phyloP scores from a whole-genome alignment of 495 filamentous ascomycete species.

The Wilcoxina mikolae region DNA sequence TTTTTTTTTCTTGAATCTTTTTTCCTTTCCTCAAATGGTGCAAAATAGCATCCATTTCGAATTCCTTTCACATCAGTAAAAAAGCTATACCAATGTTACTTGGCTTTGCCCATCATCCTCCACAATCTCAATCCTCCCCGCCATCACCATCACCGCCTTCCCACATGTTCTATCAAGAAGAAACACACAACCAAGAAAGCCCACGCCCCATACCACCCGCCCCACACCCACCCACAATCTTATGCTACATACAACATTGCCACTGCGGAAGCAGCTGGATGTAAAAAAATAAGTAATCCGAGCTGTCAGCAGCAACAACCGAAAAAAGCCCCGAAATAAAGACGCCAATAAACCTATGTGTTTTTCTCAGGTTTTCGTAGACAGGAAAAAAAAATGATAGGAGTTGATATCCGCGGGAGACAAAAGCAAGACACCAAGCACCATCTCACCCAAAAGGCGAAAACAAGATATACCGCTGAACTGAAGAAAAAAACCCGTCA shows the following conservation, averaged over 20 bases:
- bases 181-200: no score
- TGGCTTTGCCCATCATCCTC: background rate
- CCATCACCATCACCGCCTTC: background rate
- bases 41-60: background rate
- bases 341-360: background rate
- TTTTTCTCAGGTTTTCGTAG: background rate
- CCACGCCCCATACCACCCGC: no score
- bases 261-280: no score
- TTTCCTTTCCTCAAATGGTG: background rate
- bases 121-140: background rate
- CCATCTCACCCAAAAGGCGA: background rate
- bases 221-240: no score
- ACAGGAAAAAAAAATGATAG: background rate
- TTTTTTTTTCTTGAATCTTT: background rate
- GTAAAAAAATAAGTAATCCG: no score
- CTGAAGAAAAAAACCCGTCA: background rate
- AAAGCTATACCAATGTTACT: background rate
- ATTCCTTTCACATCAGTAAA: background rate
- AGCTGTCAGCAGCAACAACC: no score
- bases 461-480: no score
- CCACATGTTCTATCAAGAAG: no score
- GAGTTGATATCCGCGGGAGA: background rate
- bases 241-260: no score
- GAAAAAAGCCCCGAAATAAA: no score
- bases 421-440: conserved; percentile 1